Base-by-base conservation (phyloP, 257 asterid species). In the Perilla frutescens region DNA sequence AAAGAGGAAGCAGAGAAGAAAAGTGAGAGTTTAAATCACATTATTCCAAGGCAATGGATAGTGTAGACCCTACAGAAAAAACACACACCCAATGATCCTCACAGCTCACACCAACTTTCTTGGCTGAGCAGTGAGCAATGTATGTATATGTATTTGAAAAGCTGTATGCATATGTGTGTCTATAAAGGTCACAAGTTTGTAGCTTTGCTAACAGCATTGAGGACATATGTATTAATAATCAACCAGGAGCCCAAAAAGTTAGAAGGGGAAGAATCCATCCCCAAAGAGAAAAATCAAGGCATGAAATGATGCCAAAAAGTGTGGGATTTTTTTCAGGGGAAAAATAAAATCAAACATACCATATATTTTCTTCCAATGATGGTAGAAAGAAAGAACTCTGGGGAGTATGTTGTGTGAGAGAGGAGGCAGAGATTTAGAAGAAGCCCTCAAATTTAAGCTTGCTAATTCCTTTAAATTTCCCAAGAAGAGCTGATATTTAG, bases 321-420 rank as follows among this genome's bases (percentile, higher is more conserved):
- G 37, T 2, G 37, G 2, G 26, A 20, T 20, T 20, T 20, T 20
- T 20, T 20, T 20, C 26, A 20, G 26, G 26, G 26, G 26, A 20
- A 20, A 3, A 12, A 7, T 9, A 9, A 62, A 36, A 41, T 20
- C 12, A 12, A 12, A 39, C n/a, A 26, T 83, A 91, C 99, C 99
- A 74, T 94, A 92, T 0, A 86, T 79, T 72, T 87, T 88, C 86
- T 89, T 94, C 99, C 96, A 94, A 61, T 90, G 96, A 73, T 90
- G 90, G 77, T 94, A 94, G 84, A 91, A 94, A n/a, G 96, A 81
- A 45, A 94, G 91, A 7, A 88, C 99, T 59, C 96, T 85, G 0
- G 96, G 98, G n/a, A 94, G 96, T 11, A 94, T 87, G 79, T 91
- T 88, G 84, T 94, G 99, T 3, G 97, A 84, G 59, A 75, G 83